Evolutionary conservation across 208 protist genomes (phyloP).

Genomic region (Acanthamoeba royreba): DNA sequence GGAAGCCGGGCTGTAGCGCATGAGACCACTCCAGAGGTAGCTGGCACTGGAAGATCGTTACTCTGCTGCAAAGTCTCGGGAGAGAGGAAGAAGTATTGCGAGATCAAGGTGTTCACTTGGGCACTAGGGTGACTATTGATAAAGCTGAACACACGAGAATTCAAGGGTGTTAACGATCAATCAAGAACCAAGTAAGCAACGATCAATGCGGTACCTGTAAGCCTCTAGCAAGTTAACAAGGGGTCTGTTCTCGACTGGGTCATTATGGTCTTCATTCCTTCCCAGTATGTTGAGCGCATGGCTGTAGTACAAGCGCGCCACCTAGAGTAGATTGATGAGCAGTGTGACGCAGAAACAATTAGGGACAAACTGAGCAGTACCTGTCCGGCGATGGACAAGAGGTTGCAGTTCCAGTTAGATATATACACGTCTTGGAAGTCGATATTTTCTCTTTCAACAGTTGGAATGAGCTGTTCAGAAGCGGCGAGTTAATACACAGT

Average conservation of each 20-base stretch:
- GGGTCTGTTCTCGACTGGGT: no score
- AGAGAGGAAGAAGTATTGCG: neutral
- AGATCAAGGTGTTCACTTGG: neutral
- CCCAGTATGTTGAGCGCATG: neutral
- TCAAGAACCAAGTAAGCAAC: no score
- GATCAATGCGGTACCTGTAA: no score
- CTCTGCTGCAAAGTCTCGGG: neutral
- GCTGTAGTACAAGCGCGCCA: neutral
- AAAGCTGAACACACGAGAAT: neutral
- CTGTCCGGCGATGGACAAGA: neutral
- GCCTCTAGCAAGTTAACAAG: neutral
- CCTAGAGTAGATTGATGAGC: neutral
- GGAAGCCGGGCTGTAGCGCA: neutral
- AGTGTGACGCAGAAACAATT: neutral
- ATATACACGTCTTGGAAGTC: slow-evolving; percentile 13
- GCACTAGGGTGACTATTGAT: neutral
- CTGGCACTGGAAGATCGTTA: neutral
- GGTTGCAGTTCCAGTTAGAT: neutral
- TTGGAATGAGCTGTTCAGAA: neutral
- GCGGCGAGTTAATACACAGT: no score
- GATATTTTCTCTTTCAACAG: neutral
- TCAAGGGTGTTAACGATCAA: no score
- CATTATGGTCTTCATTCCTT: no score
- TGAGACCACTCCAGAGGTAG: neutral
- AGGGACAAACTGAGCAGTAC: neutral